Percentiles rank a stretch among this genome's conserved stretches.
Evolutionary conservation across 148 eudicot genomes (phyloP).

Genomic region (Pharnaceum exiguum): DNA sequence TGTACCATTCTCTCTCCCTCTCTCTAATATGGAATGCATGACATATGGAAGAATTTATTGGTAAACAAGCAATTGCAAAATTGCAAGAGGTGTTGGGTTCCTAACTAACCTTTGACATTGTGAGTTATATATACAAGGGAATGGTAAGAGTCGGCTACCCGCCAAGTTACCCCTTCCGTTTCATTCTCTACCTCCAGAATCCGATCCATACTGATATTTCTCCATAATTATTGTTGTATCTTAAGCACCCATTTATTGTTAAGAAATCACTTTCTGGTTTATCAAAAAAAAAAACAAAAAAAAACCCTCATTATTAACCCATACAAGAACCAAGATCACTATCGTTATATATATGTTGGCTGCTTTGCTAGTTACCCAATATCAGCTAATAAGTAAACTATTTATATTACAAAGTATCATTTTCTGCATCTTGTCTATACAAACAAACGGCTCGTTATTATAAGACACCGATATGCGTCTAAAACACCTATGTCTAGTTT

Average conservation of each 20-base stretch:
- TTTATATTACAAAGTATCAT: too few species aligned
- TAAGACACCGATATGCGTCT: neutral
- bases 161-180: conserved; percentile 24
- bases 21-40: conserved; percentile 9
- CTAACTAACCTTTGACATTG: conserved; percentile 11
- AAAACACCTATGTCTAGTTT: too few species aligned
- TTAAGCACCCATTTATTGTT: neutral
- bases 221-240: neutral
- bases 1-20: too few species aligned
- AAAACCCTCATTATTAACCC: neutral
- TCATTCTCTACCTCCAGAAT: conserved; percentile 21
- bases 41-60: conserved; percentile 5
- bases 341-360: neutral
- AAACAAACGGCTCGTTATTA: neutral
- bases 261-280: neutral
- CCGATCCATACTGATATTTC: conserved; percentile 3
- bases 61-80: conserved; percentile 20
- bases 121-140: neutral
- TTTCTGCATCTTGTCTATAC: neutral
- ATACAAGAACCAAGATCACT: too few species aligned
- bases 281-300: conserved; percentile 7
- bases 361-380: too few species aligned
- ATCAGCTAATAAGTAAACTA: too few species aligned
- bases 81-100: conserved; percentile 1
- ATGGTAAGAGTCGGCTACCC: conserved; percentile 17